Evolutionary conservation across 169 alveolate genomes (phyloP).

Genomic region (Besnoitia besnoiti): DNA sequence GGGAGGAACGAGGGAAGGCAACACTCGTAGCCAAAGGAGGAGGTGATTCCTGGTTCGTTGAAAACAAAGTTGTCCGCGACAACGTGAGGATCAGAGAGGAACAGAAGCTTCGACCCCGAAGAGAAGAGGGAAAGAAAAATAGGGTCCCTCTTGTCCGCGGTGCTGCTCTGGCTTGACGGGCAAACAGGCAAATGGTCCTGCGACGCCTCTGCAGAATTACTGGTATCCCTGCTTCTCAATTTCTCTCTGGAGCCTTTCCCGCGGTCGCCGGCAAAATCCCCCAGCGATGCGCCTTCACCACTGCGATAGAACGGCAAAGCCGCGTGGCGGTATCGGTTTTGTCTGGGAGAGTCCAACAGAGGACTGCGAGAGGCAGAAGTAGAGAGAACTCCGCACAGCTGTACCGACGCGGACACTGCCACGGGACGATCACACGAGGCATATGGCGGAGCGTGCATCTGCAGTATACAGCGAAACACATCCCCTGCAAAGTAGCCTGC

Average conservation of each 20-base stretch:
- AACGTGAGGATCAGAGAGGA: background rate
- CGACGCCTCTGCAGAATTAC: background rate
- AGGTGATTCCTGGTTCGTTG: background rate
- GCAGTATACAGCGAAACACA: conserved; percentile 1
- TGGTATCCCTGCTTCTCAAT: background rate
- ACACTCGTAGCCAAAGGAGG: conserved; percentile 24
- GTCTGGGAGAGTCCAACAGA: background rate
- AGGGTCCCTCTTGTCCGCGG: background rate
- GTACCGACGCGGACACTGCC: background rate
- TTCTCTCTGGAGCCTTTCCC: background rate
- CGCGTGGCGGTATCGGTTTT: background rate
- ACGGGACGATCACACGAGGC: background rate
- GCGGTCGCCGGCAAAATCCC: background rate
- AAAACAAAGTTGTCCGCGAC: background rate
- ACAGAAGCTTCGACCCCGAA: background rate
- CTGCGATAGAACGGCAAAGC: background rate
- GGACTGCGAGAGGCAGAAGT: conserved; percentile 3
- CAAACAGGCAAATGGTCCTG: background rate
- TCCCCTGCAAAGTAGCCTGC: conserved; percentile 36
- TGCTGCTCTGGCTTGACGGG: background rate
- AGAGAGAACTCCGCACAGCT: conserved; percentile 21
- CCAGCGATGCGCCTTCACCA: background rate
- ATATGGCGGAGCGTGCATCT: background rate
- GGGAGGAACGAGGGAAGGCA: conserved; percentile 16
- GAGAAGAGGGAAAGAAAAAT: background rate